phyloP scores from a whole-genome alignment of 495 filamentous ascomycete species.

The Umbilicaria muhlenbergii region DNA sequence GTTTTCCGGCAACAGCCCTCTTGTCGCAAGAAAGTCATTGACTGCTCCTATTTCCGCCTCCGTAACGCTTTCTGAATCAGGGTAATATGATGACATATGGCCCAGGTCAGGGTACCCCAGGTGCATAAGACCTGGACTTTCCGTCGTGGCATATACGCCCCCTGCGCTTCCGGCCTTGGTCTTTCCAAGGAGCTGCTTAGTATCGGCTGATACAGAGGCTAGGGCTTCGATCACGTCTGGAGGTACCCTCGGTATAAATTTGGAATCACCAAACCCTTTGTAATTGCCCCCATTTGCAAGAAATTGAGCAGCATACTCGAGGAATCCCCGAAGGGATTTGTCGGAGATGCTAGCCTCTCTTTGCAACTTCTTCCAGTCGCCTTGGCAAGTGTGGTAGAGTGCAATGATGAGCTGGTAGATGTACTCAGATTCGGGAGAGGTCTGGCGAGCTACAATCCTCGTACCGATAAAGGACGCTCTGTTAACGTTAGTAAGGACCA shows the following conservation, averaged over 20 bases:
- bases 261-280: conserved; percentile 89
- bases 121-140: conserved; percentile 53
- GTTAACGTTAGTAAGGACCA: conserved; percentile 2
- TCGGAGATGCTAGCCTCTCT: conserved; percentile 53
- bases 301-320: conserved; percentile 80
- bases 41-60: conserved; percentile 67
- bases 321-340: conserved; percentile 55
- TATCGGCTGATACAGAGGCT: conserved; percentile 43
- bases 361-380: conserved; percentile 63
- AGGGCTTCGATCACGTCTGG: conserved; percentile 53
- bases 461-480: conserved; percentile 77
- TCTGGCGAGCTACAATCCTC: conserved; percentile 72
- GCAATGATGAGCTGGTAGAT: conserved; percentile 86
- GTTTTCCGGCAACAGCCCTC: conserved; percentile 67
- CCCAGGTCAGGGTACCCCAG: conserved; percentile 71
- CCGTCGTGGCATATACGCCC: conserved; percentile 56
- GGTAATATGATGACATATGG: conserved; percentile 88
- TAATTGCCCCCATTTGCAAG: conserved; percentile 89
- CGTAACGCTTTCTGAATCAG: conserved; percentile 69
- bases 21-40: conserved; percentile 57
- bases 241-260: conserved; percentile 73
- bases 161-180: conserved; percentile 33
- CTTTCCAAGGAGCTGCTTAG: conserved; percentile 48
- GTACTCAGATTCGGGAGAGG: conserved; percentile 75
- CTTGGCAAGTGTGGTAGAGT: conserved; percentile 54